Percentiles rank a stretch among this genome's conserved stretches.
Evolutionary conservation across 2,329 filamentous ascomycete genomes (phyloP).

Genomic region (Calonectria crousiana): DNA sequence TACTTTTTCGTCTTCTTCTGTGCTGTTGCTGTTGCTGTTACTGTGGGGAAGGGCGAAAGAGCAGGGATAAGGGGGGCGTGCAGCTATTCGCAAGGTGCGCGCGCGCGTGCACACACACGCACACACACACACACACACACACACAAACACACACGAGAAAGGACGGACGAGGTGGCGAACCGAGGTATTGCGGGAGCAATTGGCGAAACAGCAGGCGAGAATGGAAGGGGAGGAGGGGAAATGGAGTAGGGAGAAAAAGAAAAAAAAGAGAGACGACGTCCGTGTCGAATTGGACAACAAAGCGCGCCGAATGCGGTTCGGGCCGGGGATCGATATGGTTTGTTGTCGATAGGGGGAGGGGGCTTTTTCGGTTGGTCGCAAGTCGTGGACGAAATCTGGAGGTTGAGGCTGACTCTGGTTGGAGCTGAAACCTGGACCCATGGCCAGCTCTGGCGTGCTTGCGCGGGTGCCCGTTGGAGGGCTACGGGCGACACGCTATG

Average conservation of each 20-base stretch:
- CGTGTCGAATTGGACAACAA: slow-evolving; percentile 8
- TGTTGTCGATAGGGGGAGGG: slow-evolving; percentile 14
- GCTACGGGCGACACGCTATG: not conserved
- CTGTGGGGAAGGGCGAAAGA: no score
- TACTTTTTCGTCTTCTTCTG: slow-evolving; percentile 42
- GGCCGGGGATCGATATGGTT: slow-evolving; percentile 14
- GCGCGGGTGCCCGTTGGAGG: not conserved
- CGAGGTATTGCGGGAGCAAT: slow-evolving; percentile 5
- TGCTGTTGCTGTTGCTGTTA: not conserved
- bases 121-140: not conserved
- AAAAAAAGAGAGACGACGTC: not conserved
- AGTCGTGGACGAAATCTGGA: slow-evolving; percentile 10
- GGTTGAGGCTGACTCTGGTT: slow-evolving; percentile 16
- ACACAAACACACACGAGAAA: not conserved
- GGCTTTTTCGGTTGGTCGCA: slow-evolving; percentile 7
- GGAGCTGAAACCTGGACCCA: slow-evolving; percentile 23
- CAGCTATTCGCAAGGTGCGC: not conserved
- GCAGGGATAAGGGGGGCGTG: not conserved
- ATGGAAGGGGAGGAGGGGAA: not conserved
- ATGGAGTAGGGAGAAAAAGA: not conserved
- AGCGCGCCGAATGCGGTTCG: slow-evolving; percentile 13
- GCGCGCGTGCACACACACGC: not conserved
- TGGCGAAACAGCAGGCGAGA: slow-evolving; percentile 8
- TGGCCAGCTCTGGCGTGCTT: slow-evolving; percentile 2
- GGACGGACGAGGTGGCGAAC: not conserved